Evolutionary conservation across 2,329 filamentous ascomycete genomes (phyloP).

Genomic region (Stenocarpella maydis): DNA sequence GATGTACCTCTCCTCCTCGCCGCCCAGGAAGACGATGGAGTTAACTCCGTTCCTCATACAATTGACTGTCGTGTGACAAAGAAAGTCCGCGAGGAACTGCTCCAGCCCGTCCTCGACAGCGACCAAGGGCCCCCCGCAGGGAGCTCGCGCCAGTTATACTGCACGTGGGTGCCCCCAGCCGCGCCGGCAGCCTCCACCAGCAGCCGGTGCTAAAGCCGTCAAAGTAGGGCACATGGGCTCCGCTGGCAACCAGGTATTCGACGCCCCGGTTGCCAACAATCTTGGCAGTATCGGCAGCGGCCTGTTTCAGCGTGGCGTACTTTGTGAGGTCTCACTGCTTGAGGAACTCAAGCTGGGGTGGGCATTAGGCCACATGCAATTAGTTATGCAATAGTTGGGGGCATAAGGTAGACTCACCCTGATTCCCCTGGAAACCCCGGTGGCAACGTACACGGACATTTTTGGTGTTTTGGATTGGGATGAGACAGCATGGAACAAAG

Average conservation of each 20-base stretch:
- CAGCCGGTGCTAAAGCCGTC: neutral
- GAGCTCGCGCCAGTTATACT: slow-evolving; percentile 21
- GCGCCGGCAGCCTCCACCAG: neutral
- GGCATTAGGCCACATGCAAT: too few relatives aligned
- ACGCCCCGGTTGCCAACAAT: slow-evolving; percentile 1
- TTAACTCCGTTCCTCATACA: slow-evolving; percentile 4
- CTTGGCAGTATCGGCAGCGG: too few relatives aligned
- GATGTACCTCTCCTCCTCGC: neutral
- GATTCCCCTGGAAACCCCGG: too few relatives aligned
- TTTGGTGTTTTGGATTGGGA: too few relatives aligned
- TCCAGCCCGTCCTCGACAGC: slow-evolving; percentile 8
- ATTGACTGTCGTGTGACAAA: neutral
- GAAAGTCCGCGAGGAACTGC: neutral
- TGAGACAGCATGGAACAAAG: too few relatives aligned
- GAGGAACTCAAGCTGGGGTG: too few relatives aligned
- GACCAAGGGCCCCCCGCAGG: slow-evolving; percentile 9
- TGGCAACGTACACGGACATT: too few relatives aligned
- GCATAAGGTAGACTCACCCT: too few relatives aligned
- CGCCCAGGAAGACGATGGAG: neutral
- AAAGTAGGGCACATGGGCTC: slow-evolving; percentile 14
- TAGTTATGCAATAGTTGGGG: too few relatives aligned
- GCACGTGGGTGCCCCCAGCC: neutral
- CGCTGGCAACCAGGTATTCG: neutral
- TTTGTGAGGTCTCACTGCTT: too few relatives aligned
- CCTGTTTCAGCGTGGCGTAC: too few relatives aligned